These are phyloP conservation scores for Euphorbia peplus DNA, from an alignment of 345 rosid genomes.

Conservation along the genomic window DNA sequence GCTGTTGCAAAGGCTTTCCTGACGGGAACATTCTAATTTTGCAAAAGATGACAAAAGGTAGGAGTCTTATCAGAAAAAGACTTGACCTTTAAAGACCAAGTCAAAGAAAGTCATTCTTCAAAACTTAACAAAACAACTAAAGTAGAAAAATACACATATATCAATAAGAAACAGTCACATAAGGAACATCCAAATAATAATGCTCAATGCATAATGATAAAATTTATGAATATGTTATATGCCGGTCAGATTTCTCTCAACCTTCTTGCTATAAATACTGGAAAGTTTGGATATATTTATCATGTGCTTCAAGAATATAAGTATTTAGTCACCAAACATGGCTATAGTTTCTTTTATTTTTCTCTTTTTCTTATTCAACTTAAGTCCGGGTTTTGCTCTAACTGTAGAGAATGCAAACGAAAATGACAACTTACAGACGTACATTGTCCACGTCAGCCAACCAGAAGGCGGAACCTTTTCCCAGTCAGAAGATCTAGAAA, in stretches of 20 bases:
- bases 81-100: background rate
- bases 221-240: background rate
- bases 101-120: background rate
- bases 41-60: background rate
- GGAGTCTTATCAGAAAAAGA: background rate
- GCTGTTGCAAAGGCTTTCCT: conserved; percentile 6
- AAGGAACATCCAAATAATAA: background rate
- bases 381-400: background rate
- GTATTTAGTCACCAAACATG: background rate
- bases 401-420: background rate
- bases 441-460: conserved; percentile 31
- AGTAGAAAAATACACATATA: background rate
- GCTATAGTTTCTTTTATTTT: background rate
- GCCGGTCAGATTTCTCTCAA: background rate
- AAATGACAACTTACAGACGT: conserved; percentile 20
- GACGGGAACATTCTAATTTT: conserved; percentile 17
- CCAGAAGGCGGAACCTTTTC: conserved; percentile 16
- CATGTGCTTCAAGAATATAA: background rate
- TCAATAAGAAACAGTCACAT: background rate
- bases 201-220: background rate
- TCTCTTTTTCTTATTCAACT: background rate
- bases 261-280: background rate
- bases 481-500: conserved; percentile 11
- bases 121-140: background rate
- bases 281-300: background rate